Percentiles rank a stretch among this genome's conserved stretches.
Conservation (phyloP, 176 grass and related monocot species). For the Oryza australiensis region DNA sequence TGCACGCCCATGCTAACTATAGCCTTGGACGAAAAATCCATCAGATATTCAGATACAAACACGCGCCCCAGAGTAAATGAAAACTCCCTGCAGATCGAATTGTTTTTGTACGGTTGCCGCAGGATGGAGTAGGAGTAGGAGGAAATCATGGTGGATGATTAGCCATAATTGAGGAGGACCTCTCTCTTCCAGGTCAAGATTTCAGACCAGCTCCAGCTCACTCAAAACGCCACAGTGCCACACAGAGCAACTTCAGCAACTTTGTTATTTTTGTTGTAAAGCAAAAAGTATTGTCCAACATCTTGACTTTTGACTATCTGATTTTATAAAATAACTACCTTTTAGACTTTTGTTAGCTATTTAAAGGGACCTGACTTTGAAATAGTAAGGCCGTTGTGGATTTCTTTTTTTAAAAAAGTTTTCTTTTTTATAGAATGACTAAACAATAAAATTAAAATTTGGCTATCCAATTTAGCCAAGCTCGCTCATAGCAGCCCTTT, state of each 20-base stretch:
- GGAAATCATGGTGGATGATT: constrained; percentile 17
- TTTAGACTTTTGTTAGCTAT: too few relatives aligned
- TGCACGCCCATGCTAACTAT: not conserved
- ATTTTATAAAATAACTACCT: too few relatives aligned
- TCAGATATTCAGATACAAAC: not conserved
- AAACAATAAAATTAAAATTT: too few relatives aligned
- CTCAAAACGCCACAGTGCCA: not conserved
- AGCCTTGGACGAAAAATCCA: not conserved
- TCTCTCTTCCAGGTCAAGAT: not conserved
- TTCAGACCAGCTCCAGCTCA: not conserved
- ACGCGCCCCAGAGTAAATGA: not conserved
- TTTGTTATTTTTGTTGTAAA: too few relatives aligned
- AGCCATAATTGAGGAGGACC: not conserved
- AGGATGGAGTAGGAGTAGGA: not conserved
- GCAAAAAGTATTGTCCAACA: too few relatives aligned
- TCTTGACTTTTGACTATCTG: too few relatives aligned
- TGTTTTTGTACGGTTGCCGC: not conserved
- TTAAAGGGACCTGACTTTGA: too few relatives aligned
- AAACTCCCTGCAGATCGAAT: not conserved
- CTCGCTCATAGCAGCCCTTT: too few relatives aligned
- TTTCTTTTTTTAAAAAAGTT: too few relatives aligned
- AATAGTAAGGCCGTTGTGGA: too few relatives aligned
- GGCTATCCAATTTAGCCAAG: too few relatives aligned
- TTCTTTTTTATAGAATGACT: too few relatives aligned
- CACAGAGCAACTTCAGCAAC: not conserved